These are phyloP conservation scores for Nicotiana benthamiana DNA, from an alignment of 257 asterid species.

Conservation along the genomic window DNA sequence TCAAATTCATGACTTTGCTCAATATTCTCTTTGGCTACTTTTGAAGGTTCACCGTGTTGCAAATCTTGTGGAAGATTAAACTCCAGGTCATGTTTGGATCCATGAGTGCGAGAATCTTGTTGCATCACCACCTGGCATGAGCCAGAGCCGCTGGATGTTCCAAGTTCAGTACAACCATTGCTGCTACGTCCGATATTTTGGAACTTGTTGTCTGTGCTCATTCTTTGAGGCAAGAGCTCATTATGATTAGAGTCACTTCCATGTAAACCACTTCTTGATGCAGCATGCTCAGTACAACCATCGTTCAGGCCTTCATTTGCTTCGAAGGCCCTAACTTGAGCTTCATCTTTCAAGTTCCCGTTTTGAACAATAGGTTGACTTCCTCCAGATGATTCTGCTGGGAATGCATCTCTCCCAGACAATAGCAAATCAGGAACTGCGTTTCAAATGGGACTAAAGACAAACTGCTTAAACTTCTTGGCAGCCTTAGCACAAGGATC, in stretches of 20 bases:
- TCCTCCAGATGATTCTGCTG: constrained; percentile 1
- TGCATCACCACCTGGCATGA: neutral
- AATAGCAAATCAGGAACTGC: constrained; percentile 9
- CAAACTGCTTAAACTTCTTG: constrained; percentile 38
- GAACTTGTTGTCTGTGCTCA: constrained; percentile 14
- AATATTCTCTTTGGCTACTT: constrained; percentile 15
- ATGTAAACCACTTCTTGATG: constrained; percentile 9
- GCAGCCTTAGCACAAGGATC: constrained; percentile 17
- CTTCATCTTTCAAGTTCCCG: constrained; percentile 8
- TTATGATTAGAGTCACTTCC: constrained; percentile 10
- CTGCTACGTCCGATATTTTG: constrained; percentile 22
- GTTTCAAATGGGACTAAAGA: constrained; percentile 7
- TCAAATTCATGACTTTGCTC: constrained; percentile 14
- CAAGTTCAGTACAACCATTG: constrained; percentile 12
- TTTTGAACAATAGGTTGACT: neutral
- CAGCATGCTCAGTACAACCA: constrained; percentile 9
- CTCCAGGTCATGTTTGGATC: constrained; percentile 2
- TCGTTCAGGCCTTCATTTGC: constrained; percentile 13
- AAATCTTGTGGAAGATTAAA: constrained; percentile 9
- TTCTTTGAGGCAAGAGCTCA: constrained; percentile 21
- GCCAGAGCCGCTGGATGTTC: constrained; percentile 5
- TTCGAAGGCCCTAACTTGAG: constrained; percentile 7
- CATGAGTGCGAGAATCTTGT: constrained; percentile 6
- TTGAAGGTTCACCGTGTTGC: constrained; percentile 7
- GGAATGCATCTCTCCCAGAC: constrained; percentile 17